These are phyloP conservation scores for Mycena venus DNA, from an alignment of 768 basidiomycete genomes.

Conservation along the genomic window DNA sequence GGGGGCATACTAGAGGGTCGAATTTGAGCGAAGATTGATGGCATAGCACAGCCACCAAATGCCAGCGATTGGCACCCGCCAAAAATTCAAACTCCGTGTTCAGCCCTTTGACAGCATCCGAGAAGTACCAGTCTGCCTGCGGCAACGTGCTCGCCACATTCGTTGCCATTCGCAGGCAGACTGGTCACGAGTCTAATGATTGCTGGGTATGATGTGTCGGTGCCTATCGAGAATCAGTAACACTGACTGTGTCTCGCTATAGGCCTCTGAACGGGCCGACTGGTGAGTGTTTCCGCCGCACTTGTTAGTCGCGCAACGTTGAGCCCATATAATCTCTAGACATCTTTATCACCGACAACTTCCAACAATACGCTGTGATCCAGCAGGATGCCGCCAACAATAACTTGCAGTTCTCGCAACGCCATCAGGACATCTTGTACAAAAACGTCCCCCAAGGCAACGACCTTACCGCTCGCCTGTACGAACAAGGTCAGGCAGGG, in stretches of 20 bases:
- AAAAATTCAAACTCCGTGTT: no score
- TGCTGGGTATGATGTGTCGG: neutral
- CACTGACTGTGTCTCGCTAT: neutral
- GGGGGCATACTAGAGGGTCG: no score
- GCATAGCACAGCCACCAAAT: no score
- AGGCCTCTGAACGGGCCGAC: constrained; percentile 12
- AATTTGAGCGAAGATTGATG: no score
- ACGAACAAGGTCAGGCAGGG: constrained; percentile 15
- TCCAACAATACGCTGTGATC: constrained; percentile 27
- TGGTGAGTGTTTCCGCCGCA: neutral
- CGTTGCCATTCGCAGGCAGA: no score
- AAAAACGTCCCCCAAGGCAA: constrained; percentile 13
- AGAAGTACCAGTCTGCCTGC: no score
- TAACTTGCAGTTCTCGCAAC: neutral
- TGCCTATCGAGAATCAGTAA: neutral
- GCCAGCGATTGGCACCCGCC: no score
- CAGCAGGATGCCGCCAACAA: constrained; percentile 5
- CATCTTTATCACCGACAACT: constrained; percentile 8
- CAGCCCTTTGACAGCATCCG: no score
- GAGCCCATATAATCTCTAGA: neutral
- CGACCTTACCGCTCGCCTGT: neutral
- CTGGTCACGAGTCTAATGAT: no score
- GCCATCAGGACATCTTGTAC: constrained; percentile 3
- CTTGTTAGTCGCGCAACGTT: neutral
- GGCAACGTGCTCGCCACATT: no score